Evolutionary conservation across 176 grass and related monocot genomes (phyloP).

Genomic region (Metroxylon sagu): DNA sequence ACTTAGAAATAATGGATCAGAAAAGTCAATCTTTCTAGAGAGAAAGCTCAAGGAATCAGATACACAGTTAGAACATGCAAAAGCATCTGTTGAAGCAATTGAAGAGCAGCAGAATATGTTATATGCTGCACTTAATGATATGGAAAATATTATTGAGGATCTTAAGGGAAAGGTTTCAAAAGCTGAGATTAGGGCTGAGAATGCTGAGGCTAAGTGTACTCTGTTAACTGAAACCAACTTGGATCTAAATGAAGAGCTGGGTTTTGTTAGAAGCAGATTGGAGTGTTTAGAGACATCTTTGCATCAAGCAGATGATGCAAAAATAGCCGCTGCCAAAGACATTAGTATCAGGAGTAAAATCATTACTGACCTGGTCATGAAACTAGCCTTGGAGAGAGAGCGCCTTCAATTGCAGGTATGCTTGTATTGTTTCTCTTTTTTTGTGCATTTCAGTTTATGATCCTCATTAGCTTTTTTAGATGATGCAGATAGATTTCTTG

Average conservation of each 20-base stretch:
- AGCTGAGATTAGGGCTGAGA: conserved; percentile 65
- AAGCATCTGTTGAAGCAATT: conserved; percentile 69
- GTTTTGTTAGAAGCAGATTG: conserved; percentile 56
- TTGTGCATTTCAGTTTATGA: not conserved
- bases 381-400: conserved; percentile 85
- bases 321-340: conserved; percentile 50
- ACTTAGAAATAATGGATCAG: conserved; percentile 36
- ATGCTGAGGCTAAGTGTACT: conserved; percentile 66
- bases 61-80: conserved; percentile 74
- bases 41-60: conserved; percentile 61
- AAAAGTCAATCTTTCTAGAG: conserved; percentile 47
- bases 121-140: conserved; percentile 58
- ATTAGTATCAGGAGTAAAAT: conserved; percentile 71
- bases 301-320: conserved; percentile 56
- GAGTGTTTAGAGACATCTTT: conserved; percentile 54
- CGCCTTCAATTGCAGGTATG: conserved; percentile 67
- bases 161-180: conserved; percentile 72
- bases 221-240: conserved; percentile 69
- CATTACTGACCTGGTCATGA: conserved; percentile 63
- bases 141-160: conserved; percentile 79
- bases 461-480: too few relatives aligned
- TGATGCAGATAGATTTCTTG: too few relatives aligned
- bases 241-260: conserved; percentile 73
- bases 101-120: conserved; percentile 68
- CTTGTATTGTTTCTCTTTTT: not conserved